Base-by-base conservation (phyloP, 2,329 filamentous ascomycete species). In the Fusarium tupiense region DNA sequence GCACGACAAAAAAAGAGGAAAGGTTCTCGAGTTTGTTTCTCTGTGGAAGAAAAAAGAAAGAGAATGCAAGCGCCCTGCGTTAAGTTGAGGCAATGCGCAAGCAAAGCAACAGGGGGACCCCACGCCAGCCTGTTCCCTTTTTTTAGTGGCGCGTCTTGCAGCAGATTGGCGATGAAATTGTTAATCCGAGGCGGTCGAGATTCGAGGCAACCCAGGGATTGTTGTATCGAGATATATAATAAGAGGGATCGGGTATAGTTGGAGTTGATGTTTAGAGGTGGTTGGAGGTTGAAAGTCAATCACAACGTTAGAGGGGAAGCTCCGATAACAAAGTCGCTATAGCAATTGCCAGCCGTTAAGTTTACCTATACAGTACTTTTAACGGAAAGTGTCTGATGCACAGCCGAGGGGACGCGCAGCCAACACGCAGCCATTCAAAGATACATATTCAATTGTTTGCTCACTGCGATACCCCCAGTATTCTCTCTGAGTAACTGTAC, bases 101-200 rank as follows among this genome's bases (percentile, higher is more conserved):
- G 35, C 52, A 56, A 41, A 56, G 52, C 52, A 59, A 60, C 63
- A 74, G 68, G 71, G 71, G 59, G 59, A 74, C 71, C 67, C 67
- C 67, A 70, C 67, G 67, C 67, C 67, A n/a, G 47, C 26, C 61
- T 52, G 49, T 67, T 68, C 64, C 31, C 47, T 68, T 61, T 72
- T 72, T 74, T 74, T 72, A 74, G 72, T 74, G 72, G 72, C 60
- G 67, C 68, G 68, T 65, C 60, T 41, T 60, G 56, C 47, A 57
- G 63, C 57, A 66, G 50, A 56, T 64, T 64, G 52, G 50, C 40
- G 20, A 66, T 64, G 63, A 35, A 40, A 41, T 43, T 29, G 26
- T 67, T 50, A 59, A 61, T 67, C 53, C 64, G 61, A 74, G 67
- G 64, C 60, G 62, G 62, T 71, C 41, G 47, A 71, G 43, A 37